A percentile compares a stretch with the other conserved stretches of the same genome.
phyloP scores from a whole-genome alignment of 345 rosid species.

The Brassica rapa region DNA sequence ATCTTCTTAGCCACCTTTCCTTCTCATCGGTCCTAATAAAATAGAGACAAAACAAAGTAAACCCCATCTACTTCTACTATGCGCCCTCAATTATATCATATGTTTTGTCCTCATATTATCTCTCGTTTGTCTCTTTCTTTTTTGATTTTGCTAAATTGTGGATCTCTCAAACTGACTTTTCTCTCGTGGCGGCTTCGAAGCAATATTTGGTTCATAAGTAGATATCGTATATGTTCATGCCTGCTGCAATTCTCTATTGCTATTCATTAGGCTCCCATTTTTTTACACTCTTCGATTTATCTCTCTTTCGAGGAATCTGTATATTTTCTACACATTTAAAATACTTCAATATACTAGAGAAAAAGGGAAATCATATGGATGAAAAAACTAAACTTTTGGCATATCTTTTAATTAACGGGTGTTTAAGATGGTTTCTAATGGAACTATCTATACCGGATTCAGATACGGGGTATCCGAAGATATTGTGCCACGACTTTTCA shows the following conservation, averaged over 20 bases:
- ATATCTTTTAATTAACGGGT: background rate
- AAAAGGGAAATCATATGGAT: background rate
- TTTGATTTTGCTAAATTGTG: background rate
- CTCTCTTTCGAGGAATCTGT: background rate
- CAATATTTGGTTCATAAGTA: background rate
- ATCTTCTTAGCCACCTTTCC: slow-evolving; percentile 8
- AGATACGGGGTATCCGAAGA: background rate
- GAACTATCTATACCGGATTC: background rate
- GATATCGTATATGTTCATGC: background rate
- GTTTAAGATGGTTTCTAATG: background rate
- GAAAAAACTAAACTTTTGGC: background rate
- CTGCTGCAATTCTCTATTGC: background rate
- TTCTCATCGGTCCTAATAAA: background rate
- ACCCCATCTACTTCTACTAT: background rate
- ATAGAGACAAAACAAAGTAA: slow-evolving; percentile 12
- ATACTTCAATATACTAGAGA: background rate
- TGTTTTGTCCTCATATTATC: slow-evolving; percentile 14
- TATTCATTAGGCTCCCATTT: background rate
- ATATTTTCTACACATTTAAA: background rate
- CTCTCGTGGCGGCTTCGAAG: slow-evolving; percentile 17
- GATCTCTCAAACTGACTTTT: background rate
- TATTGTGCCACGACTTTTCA: background rate
- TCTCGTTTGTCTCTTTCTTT: background rate
- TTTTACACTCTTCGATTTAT: background rate
- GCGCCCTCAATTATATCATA: slow-evolving; percentile 8